A percentile compares a stretch with the other conserved stretches of the same genome.
Evolutionary conservation across 768 basidiomycete species (phyloP).

Genomic region (Lentinula lateritia): DNA sequence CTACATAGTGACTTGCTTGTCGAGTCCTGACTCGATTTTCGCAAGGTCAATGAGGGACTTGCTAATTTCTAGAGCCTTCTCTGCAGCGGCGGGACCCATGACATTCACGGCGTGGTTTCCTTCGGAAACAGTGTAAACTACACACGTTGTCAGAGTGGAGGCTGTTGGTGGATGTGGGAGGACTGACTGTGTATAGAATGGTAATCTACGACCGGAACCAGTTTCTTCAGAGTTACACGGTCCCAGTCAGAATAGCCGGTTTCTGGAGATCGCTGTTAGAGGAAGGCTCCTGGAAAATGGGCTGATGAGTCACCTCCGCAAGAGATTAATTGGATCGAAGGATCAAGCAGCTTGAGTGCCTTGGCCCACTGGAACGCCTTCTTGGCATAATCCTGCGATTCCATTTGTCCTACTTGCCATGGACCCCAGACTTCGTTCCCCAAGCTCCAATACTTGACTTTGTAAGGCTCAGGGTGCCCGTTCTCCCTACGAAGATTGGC

Average conservation of each 20-base stretch:
- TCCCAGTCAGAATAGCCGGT: constrained; percentile 39
- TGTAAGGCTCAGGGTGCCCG: constrained; percentile 50
- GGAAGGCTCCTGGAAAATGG: constrained; percentile 9
- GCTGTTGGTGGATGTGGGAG: not conserved
- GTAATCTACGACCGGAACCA: constrained; percentile 43
- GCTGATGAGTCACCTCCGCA: constrained; percentile 36
- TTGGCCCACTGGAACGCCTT: constrained; percentile 60
- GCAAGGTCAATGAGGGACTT: constrained; percentile 48
- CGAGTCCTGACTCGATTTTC: constrained; percentile 31
- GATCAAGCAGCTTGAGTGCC: constrained; percentile 52
- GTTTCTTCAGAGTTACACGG: constrained; percentile 30
- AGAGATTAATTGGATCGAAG: constrained; percentile 45
- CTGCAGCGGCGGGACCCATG: constrained; percentile 49
- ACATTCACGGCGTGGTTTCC: constrained; percentile 47
- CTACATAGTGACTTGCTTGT: constrained; percentile 33
- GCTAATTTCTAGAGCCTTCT: constrained; percentile 46
- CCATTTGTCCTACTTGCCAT: constrained; percentile 51
- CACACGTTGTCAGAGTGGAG: not conserved
- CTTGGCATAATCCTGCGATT: constrained; percentile 47
- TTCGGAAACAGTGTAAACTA: constrained; percentile 36
- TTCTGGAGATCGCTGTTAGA: constrained; percentile 17
- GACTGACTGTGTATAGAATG: constrained; percentile 39
- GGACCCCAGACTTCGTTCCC: constrained; percentile 57
- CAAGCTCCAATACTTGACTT: constrained; percentile 39
- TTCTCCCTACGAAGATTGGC: constrained; percentile 56